Percentiles rank a stretch among this genome's conserved stretches.
Evolutionary conservation across 805 yeast genomes (phyloP).

Genomic region (Wickerhamiella slavikovae): DNA sequence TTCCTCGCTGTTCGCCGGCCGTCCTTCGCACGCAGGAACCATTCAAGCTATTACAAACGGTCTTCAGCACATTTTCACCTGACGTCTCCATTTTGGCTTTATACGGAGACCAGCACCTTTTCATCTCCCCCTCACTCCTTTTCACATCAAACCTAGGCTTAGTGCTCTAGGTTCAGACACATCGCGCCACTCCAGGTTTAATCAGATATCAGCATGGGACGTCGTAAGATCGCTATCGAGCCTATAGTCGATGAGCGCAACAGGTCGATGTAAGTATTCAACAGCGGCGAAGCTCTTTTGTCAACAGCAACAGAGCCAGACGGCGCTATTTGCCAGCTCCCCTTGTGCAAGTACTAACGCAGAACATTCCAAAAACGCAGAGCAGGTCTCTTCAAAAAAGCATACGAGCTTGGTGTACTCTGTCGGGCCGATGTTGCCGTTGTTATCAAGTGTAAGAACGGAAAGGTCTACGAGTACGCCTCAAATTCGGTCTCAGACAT

Average conservation of each 20-base stretch:
- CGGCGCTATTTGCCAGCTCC: too few relatives aligned
- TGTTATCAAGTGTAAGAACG: slow-evolving; percentile 61
- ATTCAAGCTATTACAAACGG: too few relatives aligned
- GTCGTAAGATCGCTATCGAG: slow-evolving; percentile 85
- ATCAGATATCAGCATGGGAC: too few relatives aligned
- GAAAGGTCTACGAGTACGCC: slow-evolving; percentile 63
- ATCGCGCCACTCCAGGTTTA: too few relatives aligned
- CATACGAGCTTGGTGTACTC: slow-evolving; percentile 67
- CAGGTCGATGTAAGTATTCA: slow-evolving; percentile 20
- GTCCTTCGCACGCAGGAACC: too few relatives aligned
- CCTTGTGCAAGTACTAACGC: slow-evolving; percentile 1
- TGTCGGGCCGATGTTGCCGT: slow-evolving; percentile 90
- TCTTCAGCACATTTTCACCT: too few relatives aligned
- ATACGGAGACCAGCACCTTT: too few relatives aligned
- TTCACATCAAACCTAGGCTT: too few relatives aligned
- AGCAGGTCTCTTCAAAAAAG: slow-evolving; percentile 73
- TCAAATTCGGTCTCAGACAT: slow-evolving; percentile 42
- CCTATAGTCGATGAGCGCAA: slow-evolving; percentile 84
- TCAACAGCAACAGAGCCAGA: neutral
- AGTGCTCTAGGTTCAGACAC: too few relatives aligned
- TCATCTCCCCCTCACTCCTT: too few relatives aligned
- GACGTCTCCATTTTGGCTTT: too few relatives aligned
- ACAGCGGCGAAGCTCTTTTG: neutral
- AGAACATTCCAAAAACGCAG: slow-evolving; percentile 78
- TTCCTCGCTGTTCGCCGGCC: too few relatives aligned